Percentiles rank a stretch among this genome's conserved stretches.
These are phyloP conservation scores for Stagonosporopsis vannaccii DNA, from an alignment of 2,329 filamentous ascomycete genomes.

Conservation along the genomic window DNA sequence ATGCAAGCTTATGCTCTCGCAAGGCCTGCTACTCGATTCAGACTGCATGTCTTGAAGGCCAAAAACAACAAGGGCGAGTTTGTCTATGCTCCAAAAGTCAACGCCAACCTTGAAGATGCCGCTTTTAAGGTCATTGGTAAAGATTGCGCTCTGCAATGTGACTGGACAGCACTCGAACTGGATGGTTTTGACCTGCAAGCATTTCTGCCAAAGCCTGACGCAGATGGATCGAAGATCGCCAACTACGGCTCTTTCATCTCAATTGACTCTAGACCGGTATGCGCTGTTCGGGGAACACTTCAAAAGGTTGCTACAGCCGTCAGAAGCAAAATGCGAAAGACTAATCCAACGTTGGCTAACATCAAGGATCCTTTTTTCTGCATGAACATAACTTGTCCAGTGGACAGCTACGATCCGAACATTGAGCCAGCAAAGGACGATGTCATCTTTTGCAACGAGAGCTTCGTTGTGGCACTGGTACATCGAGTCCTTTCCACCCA, in stretches of 20 bases:
- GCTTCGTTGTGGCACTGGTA: constrained; percentile 53
- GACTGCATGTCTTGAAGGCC: constrained; percentile 65
- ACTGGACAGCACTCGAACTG: constrained; percentile 48
- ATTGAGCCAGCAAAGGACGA: constrained; percentile 76
- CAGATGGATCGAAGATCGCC: constrained; percentile 51
- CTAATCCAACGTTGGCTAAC: constrained; percentile 29
- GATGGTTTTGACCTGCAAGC: constrained; percentile 61
- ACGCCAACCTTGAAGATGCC: constrained; percentile 63
- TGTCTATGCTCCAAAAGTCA: constrained; percentile 66
- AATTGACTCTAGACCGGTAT: constrained; percentile 72
- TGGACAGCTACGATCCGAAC: constrained; percentile 73
- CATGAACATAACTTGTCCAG: constrained; percentile 68
- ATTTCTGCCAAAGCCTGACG: constrained; percentile 63
- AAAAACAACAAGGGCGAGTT: constrained; percentile 62
- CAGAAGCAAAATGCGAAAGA: constrained; percentile 57
- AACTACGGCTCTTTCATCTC: constrained; percentile 66
- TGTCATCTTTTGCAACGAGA: constrained; percentile 69
- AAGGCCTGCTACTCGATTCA: constrained; percentile 67
- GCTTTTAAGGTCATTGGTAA: constrained; percentile 69
- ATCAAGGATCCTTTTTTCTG: constrained; percentile 67
- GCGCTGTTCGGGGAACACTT: constrained; percentile 60
- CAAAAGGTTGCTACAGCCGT: constrained; percentile 67
- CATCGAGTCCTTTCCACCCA: constrained; percentile 54
- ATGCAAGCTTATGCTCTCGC: constrained; percentile 72
- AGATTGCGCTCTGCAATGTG: constrained; percentile 63